Evolutionary conservation across 2,329 filamentous ascomycete species (phyloP).

Genomic region (Nothophaeocryptopus gaeumannii): DNA sequence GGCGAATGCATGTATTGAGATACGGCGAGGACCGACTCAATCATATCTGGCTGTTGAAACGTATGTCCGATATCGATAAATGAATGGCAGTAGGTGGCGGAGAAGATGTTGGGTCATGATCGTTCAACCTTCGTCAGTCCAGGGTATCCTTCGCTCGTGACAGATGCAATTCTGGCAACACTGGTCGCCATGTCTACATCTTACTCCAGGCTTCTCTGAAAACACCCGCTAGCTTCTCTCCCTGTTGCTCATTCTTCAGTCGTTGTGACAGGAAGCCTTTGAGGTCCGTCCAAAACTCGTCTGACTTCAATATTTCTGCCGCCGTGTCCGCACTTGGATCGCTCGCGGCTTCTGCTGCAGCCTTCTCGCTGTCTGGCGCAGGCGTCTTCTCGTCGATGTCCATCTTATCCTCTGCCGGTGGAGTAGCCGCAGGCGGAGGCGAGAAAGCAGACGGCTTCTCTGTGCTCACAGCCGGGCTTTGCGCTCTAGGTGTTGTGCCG

Average conservation of each 20-base stretch:
- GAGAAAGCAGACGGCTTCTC: conserved; percentile 21
- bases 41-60: conserved; percentile 1
- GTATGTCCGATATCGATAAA: too few relatives aligned
- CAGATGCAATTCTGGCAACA: too few relatives aligned
- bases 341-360: conserved; percentile 45
- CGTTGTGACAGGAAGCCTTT: conserved; percentile 76
- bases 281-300: conserved; percentile 84
- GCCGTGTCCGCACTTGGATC: conserved; percentile 47
- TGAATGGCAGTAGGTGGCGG: too few relatives aligned
- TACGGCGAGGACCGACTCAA: background rate
- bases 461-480: conserved; percentile 40
- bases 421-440: conserved; percentile 36
- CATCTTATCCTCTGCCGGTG: conserved; percentile 27
- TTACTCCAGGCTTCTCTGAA: conserved; percentile 48
- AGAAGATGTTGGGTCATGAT: too few relatives aligned
- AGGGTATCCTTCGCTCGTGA: too few relatives aligned
- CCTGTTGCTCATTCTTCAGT: conserved; percentile 66
- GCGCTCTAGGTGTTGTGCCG: conserved; percentile 31
- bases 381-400: conserved; percentile 31
- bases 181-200: background rate
- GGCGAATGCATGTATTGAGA: too few relatives aligned
- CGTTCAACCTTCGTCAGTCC: too few relatives aligned
- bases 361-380: conserved; percentile 32
- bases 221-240: conserved; percentile 60
- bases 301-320: conserved; percentile 60